Evolutionary conservation across 352 stramenopile species (phyloP), one percentile per base, ranked within the genome.

Genomic region (Chrysophaeum taylorii): DNA sequence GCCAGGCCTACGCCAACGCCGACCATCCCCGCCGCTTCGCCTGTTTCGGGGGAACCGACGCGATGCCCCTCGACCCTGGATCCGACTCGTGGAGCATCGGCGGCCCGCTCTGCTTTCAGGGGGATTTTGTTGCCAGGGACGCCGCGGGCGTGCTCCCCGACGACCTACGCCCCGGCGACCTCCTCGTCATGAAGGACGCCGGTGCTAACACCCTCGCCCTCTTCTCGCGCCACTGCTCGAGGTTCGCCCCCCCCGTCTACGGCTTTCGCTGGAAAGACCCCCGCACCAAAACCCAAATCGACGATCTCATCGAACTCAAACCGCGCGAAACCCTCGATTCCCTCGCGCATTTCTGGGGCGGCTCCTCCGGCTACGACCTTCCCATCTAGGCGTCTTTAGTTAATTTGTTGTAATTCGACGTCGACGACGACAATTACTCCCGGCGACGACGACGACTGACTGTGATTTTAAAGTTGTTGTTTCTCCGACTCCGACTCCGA

Each of bases 81-180:
- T n/a, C n/a, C n/a, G n/a, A n/a, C n/a, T n/a, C n/a, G n/a, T 85
- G 91, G 67, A 85, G 96, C 62, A 87, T 96, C 52, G 90, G 88
- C 0, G 90, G 90, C 0, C 90, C 90, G 27, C 82, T 96, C 12
- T 96, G 90, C 73, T 96, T 96, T 66, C 89, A 86, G 14, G 90
- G 90, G 1, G 90, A 96, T 70, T 87, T 95, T 60, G 70, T 96
- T 15, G 50, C 52, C n/a, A 63, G 57, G 27, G 42, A 61, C n/a
- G 2, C 74, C 0, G 4, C 18, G 4, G n/a, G n/a, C n/a, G n/a
- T n/a, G n/a, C 48, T 75, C 27, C 73, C 75, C 42, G 36, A 33
- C 21, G 43, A 53, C 2, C 16, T 70, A 21, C 23, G 53, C 36
- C 45, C 50, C 25, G 75, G 75, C 31, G 74, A 75, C 41, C 35